A percentile compares a stretch with the other conserved stretches of the same genome.
phyloP scores from a whole-genome alignment of 371 early-diverging fungal genomes.

The Mortierella sp. region DNA sequence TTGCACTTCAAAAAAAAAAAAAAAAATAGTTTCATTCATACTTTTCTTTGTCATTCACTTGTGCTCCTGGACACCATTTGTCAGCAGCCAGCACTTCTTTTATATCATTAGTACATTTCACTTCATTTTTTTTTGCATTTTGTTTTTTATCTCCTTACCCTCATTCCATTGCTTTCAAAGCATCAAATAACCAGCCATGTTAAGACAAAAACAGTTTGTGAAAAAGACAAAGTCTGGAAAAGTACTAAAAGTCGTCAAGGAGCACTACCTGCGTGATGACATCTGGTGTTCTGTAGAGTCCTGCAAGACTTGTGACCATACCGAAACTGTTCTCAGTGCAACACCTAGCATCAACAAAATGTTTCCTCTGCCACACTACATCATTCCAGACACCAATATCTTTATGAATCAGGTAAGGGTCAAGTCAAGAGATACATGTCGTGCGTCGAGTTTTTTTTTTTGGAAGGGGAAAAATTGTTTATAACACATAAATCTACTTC shows the following conservation, averaged over 20 bases:
- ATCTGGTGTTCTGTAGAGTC: slow-evolving; percentile 83
- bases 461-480: neutral
- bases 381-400: slow-evolving; percentile 96
- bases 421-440: neutral
- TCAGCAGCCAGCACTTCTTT: slow-evolving; percentile 2
- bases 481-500: neutral
- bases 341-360: slow-evolving; percentile 46
- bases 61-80: neutral
- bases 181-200: slow-evolving; percentile 19
- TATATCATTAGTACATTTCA: neutral
- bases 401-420: slow-evolving; percentile 87
- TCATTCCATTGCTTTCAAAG: neutral
- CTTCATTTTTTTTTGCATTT: neutral
- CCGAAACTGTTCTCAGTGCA: slow-evolving; percentile 55
- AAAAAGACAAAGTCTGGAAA: slow-evolving; percentile 72
- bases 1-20: slow-evolving; percentile 9
- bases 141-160: neutral
- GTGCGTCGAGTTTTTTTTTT: neutral
- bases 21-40: neutral
- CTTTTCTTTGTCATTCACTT: neutral
- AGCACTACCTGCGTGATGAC: slow-evolving; percentile 97
- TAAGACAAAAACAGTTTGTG: slow-evolving; percentile 51
- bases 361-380: slow-evolving; percentile 73
- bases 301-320: slow-evolving; percentile 71
- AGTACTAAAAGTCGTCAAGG: slow-evolving; percentile 93